Evolutionary conservation across 345 rosid species (phyloP).

Genomic region (Arabidopsis suecica): DNA sequence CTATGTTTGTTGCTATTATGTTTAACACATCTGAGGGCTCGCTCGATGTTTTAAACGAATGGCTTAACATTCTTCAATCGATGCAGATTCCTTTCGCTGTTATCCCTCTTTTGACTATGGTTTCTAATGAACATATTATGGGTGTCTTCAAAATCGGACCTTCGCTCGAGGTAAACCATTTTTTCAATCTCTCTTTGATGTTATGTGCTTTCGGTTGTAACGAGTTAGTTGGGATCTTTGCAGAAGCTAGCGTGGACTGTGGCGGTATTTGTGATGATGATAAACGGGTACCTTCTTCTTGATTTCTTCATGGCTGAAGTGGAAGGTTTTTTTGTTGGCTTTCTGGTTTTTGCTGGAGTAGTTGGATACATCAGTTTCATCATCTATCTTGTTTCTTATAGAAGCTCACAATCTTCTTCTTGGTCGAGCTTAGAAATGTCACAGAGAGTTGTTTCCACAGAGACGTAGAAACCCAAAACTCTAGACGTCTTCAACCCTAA

Average conservation of each 20-base stretch:
- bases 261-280: conserved; percentile 77
- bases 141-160: conserved; percentile 82
- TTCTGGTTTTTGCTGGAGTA: conserved; percentile 53
- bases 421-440: conserved; percentile 57
- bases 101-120: conserved; percentile 91
- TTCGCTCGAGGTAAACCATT: conserved; percentile 60
- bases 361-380: conserved; percentile 69
- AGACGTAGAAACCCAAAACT: conserved; percentile 20
- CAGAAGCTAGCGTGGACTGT: conserved; percentile 90
- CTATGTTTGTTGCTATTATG: conserved; percentile 74
- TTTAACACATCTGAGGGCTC: conserved; percentile 84
- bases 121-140: conserved; percentile 81
- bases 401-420: conserved; percentile 51
- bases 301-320: conserved; percentile 76
- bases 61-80: conserved; percentile 95
- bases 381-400: conserved; percentile 61
- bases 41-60: conserved; percentile 78
- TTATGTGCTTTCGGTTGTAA: conserved; percentile 6
- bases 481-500: not conserved
- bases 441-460: conserved; percentile 49
- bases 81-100: conserved; percentile 95
- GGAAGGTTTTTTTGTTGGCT: conserved; percentile 57
- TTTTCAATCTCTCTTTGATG: not conserved
- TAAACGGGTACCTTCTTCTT: conserved; percentile 81
- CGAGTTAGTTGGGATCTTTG: conserved; percentile 25